Evolutionary conservation across 1,284 basidiomycete species (phyloP).

Genomic region (Polyporus tsugae): DNA sequence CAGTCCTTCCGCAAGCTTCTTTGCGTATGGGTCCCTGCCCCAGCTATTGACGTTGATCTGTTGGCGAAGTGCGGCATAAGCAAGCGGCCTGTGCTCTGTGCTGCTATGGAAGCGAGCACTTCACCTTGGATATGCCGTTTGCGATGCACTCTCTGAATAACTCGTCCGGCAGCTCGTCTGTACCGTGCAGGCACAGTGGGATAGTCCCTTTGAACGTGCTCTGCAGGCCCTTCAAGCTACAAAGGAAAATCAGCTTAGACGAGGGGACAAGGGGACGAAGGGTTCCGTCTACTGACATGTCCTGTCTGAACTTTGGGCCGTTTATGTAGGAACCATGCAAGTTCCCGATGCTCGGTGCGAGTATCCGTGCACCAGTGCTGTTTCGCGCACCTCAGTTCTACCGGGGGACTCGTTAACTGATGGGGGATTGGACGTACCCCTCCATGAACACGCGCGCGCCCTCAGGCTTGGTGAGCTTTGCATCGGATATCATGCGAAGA

Average conservation of each 20-base stretch:
- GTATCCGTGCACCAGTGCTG: slow-evolving; percentile 54
- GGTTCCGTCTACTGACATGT: slow-evolving; percentile 45
- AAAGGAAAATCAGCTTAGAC: background rate
- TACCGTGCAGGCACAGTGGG: slow-evolving; percentile 55
- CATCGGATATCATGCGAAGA: slow-evolving; percentile 54
- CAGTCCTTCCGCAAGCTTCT: slow-evolving; percentile 44
- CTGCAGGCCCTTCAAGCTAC: slow-evolving; percentile 48
- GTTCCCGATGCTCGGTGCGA: slow-evolving; percentile 60
- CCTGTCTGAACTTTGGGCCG: slow-evolving; percentile 55
- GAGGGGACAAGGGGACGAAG: background rate
- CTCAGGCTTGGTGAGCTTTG: slow-evolving; percentile 54
- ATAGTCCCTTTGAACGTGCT: slow-evolving; percentile 46
- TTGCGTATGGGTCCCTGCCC: slow-evolving; percentile 55
- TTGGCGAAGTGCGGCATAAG: no score
- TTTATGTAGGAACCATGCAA: slow-evolving; percentile 55
- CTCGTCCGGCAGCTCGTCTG: slow-evolving; percentile 53
- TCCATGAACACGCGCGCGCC: slow-evolving; percentile 55
- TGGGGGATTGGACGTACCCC: slow-evolving; percentile 39
- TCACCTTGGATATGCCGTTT: slow-evolving; percentile 55
- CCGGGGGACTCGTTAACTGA: background rate
- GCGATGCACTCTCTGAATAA: slow-evolving; percentile 54
- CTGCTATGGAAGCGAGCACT: no score
- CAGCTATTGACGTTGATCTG: slow-evolving; percentile 60
- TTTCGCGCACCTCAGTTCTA: background rate
- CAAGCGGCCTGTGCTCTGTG: background rate